These are phyloP conservation scores for Metarhizium brunneum DNA, from an alignment of 2,329 filamentous ascomycete species.

Conservation along the genomic window DNA sequence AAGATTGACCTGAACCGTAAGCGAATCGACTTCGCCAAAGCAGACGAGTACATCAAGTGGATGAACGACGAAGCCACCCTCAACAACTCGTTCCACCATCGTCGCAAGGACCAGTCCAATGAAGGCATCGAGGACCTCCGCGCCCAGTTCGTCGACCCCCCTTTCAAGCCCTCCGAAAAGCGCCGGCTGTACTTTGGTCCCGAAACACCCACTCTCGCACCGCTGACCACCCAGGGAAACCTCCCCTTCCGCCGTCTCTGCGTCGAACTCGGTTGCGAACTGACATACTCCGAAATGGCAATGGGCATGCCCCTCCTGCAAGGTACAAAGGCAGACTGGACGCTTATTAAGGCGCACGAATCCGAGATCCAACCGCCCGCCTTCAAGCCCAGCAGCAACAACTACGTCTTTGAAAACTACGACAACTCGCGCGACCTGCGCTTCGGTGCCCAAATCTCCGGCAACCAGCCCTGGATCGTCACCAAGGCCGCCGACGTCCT, in stretches of 20 bases:
- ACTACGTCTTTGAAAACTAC: conserved; percentile 61
- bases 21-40: conserved; percentile 58
- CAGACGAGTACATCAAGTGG: conserved; percentile 72
- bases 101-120: conserved; percentile 30
- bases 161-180: conserved; percentile 87
- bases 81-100: conserved; percentile 30
- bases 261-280: conserved; percentile 76
- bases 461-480: conserved; percentile 84
- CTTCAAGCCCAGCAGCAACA: conserved; percentile 40
- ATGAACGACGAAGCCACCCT: conserved; percentile 52
- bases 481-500: conserved; percentile 82
- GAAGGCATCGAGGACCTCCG: conserved; percentile 57
- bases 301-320: conserved; percentile 84
- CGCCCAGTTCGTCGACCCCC: conserved; percentile 76
- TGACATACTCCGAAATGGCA: conserved; percentile 98
- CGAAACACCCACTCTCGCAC: conserved; percentile 88
- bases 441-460: conserved; percentile 88
- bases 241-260: conserved; percentile 88
- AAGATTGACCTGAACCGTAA: conserved; percentile 71
- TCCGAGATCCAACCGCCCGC: conserved; percentile 67
- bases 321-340: conserved; percentile 88
- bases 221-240: conserved; percentile 93
- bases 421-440: conserved; percentile 74
- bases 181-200: conserved; percentile 85
- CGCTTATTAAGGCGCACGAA: conserved; percentile 84